phyloP scores from a whole-genome alignment of 2,329 filamentous ascomycete species.

The Lachnellula subtilissima region DNA sequence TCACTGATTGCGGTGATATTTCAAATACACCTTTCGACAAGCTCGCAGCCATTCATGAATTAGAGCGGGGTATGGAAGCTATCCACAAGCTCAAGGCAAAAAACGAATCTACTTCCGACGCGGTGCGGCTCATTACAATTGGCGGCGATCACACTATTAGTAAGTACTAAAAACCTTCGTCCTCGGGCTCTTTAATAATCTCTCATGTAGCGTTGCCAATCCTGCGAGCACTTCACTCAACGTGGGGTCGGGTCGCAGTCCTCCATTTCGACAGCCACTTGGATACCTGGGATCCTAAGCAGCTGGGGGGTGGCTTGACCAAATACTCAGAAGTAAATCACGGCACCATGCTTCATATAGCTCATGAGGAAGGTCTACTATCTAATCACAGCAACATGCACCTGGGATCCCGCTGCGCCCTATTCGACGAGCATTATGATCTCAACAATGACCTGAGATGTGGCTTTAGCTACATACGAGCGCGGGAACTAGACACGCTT shows the following conservation, averaged over 20 bases:
- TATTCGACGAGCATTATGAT: slow-evolving; percentile 26
- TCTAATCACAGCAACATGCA: slow-evolving; percentile 31
- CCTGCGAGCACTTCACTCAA: slow-evolving; percentile 26
- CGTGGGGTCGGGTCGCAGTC: slow-evolving; percentile 28
- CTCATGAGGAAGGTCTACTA: slow-evolving; percentile 30
- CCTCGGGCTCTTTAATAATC: neutral
- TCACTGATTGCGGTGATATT: slow-evolving; percentile 30
- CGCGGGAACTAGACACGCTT: slow-evolving; percentile 25
- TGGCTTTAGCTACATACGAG: slow-evolving; percentile 27
- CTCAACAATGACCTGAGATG: slow-evolving; percentile 29
- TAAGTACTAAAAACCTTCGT: slow-evolving; percentile 2
- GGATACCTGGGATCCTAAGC: slow-evolving; percentile 29
- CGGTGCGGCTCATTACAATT: slow-evolving; percentile 25
- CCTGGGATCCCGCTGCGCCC: slow-evolving; percentile 24
- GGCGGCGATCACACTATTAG: slow-evolving; percentile 32
- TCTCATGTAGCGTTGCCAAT: slow-evolving; percentile 24
- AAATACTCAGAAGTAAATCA: slow-evolving; percentile 30
- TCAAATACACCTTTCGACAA: slow-evolving; percentile 29
- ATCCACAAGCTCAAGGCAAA: slow-evolving; percentile 22
- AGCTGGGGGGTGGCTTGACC: slow-evolving; percentile 26
- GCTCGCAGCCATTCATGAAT: slow-evolving; percentile 24
- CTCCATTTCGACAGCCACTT: slow-evolving; percentile 31
- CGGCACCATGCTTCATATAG: slow-evolving; percentile 32
- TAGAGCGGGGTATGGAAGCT: slow-evolving; percentile 26
- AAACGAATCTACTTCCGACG: slow-evolving; percentile 23